Evolutionary conservation across 495 filamentous ascomycete genomes (phyloP).

Genomic region (Penicillium manginii): DNA sequence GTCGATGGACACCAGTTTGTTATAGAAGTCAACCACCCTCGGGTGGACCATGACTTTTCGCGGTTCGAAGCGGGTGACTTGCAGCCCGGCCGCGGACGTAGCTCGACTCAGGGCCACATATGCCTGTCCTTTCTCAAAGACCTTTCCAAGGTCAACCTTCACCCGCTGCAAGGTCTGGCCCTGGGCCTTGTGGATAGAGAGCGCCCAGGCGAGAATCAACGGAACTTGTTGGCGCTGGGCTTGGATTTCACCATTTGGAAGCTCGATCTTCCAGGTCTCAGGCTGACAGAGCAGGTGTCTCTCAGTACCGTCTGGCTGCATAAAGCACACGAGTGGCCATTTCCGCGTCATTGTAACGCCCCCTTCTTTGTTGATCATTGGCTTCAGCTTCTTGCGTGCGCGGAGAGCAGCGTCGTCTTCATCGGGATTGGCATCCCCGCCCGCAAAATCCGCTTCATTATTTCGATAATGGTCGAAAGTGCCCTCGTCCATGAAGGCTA

Average conservation of each 20-base stretch:
- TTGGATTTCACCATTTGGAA: slow-evolving; percentile 93
- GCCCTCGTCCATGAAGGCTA: slow-evolving; percentile 83
- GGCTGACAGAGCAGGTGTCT: slow-evolving; percentile 80
- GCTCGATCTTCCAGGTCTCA: slow-evolving; percentile 94
- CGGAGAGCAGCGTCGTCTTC: slow-evolving; percentile 48
- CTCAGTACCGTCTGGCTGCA: slow-evolving; percentile 73
- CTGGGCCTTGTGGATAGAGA: slow-evolving; percentile 98
- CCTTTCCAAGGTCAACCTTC: slow-evolving; percentile 87
- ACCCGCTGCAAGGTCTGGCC: slow-evolving; percentile 95
- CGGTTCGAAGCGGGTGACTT: slow-evolving; percentile 87
- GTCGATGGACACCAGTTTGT: slow-evolving; percentile 64
- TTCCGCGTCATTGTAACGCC: slow-evolving; percentile 43
- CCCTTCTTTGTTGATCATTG: slow-evolving; percentile 42
- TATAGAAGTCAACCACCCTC: slow-evolving; percentile 82
- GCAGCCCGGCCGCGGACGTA: slow-evolving; percentile 82
- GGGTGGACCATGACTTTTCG: slow-evolving; percentile 94
- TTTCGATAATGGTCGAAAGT: slow-evolving; percentile 68
- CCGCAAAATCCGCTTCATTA: slow-evolving; percentile 57
- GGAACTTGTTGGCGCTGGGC: slow-evolving; percentile 68
- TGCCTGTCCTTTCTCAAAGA: slow-evolving; percentile 90
- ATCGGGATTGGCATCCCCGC: slow-evolving; percentile 40
- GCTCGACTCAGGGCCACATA: slow-evolving; percentile 71
- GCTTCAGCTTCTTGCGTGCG: slow-evolving; percentile 54
- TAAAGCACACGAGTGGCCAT: slow-evolving; percentile 85
- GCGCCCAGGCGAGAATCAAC: slow-evolving; percentile 92